Percentiles rank a stretch among this genome's conserved stretches.
These are phyloP conservation scores for Botryotinia narcissicola DNA, from an alignment of 2,329 filamentous ascomycete species.

Conservation along the genomic window DNA sequence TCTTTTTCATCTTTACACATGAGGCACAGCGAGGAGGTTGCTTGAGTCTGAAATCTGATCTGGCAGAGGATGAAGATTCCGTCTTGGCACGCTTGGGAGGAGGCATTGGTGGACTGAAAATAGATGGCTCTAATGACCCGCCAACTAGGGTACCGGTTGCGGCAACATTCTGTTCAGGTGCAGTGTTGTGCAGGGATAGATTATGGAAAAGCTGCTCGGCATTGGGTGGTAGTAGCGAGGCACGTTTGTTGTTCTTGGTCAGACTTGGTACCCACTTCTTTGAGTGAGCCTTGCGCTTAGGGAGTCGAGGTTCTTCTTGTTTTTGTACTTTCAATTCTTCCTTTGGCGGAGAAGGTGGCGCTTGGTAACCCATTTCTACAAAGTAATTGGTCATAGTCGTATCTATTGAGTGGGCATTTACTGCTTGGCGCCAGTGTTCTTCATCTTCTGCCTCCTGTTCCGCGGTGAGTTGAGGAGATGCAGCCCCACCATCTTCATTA, in stretches of 20 bases:
- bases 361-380: conserved; percentile 6
- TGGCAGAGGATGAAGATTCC: not conserved
- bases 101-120: not conserved
- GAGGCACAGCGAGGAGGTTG: not conserved
- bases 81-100: not conserved
- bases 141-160: no score
- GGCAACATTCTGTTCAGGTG: not conserved
- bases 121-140: rapidly evolving
- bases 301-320: not conserved
- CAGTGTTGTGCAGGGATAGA: not conserved
- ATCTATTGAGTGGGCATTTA: not conserved
- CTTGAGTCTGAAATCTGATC: not conserved
- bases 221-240: not conserved
- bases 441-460: conserved; percentile 7
- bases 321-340: not conserved
- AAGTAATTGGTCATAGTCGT: not conserved
- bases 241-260: not conserved
- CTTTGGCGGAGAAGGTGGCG: not conserved
- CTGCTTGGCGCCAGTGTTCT: not conserved
- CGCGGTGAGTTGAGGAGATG: not conserved
- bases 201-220: not conserved
- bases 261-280: not conserved
- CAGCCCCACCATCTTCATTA: not conserved
- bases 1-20: not conserved
- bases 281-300: no score